phyloP scores from a whole-genome alignment of 2,329 filamentous ascomycete genomes.

The Stagonosporopsis rhizophila region DNA sequence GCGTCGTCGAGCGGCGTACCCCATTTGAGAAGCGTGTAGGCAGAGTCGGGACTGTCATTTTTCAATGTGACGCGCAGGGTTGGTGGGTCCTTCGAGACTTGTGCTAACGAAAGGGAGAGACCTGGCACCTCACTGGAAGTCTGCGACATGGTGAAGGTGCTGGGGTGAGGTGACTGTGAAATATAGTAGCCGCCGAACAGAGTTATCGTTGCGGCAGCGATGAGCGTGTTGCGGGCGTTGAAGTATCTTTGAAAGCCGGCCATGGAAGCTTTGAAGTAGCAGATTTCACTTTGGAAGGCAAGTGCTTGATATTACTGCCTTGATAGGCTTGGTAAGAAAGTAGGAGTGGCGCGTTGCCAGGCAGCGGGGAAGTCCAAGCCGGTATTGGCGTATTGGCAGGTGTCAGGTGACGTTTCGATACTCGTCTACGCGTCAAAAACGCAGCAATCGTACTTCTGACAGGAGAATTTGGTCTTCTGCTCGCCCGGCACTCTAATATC shows the following conservation, averaged over 20 bases:
- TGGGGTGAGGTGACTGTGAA: constrained; percentile 29
- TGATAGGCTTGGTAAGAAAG: not conserved
- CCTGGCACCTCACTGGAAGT: constrained; percentile 30
- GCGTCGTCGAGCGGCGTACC: constrained; percentile 50
- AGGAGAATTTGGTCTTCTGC: not conserved
- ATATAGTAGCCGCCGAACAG: constrained; percentile 42
- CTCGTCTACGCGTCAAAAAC: not conserved
- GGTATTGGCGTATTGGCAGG: constrained; percentile 26
- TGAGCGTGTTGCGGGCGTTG: constrained; percentile 35
- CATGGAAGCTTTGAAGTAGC: constrained; percentile 7
- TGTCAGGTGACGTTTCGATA: constrained; percentile 3
- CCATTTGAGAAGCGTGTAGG: constrained; percentile 51
- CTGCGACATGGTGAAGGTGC: constrained; percentile 34
- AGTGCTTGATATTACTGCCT: constrained; percentile 6
- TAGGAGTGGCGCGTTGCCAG: constrained; percentile 14
- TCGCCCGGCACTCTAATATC: not conserved
- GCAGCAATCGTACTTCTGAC: not conserved
- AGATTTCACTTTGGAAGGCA: not conserved
- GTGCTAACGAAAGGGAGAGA: constrained; percentile 39
- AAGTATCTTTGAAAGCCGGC: constrained; percentile 28
- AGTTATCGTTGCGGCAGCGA: constrained; percentile 35
- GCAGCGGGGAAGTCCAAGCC: constrained; percentile 27
- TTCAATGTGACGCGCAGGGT: constrained; percentile 47
- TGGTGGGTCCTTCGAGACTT: constrained; percentile 40
- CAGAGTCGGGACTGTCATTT: constrained; percentile 43